Conservation (phyloP, 176 grass and related monocot genomes). For the Musa troglodytarum region DNA sequence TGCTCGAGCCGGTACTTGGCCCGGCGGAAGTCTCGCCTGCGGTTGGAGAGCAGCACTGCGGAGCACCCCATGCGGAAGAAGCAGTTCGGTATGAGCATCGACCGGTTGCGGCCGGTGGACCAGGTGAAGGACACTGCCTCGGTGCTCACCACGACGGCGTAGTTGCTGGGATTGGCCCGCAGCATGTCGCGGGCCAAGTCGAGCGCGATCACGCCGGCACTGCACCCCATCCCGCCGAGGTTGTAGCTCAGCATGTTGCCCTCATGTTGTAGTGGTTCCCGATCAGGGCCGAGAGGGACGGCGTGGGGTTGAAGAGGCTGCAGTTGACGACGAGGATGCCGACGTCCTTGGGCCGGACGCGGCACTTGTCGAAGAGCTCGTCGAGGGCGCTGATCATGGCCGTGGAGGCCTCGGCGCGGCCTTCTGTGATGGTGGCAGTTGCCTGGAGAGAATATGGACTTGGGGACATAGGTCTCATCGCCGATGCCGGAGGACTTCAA, state of each 20-base stretch:
- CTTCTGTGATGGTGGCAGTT: constrained; percentile 98
- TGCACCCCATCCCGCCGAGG: constrained; percentile 97
- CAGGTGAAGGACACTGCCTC: constrained; percentile 90
- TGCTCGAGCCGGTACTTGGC: constrained; percentile 94
- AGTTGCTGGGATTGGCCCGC: constrained; percentile 61
- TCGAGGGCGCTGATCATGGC: constrained; percentile 86
- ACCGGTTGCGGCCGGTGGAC: constrained; percentile 70
- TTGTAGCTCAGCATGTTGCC: constrained; percentile 98
- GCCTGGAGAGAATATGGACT: constrained; percentile 58
- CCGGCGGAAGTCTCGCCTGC: constrained; percentile 72
- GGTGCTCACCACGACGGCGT: constrained; percentile 82
- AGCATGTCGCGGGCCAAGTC: constrained; percentile 94
- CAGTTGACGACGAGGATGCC: constrained; percentile 93
- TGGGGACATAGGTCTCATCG: constrained; percentile 86
- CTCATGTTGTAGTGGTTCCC: constrained; percentile 99
- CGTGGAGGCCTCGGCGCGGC: constrained; percentile 63
- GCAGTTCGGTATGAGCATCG: constrained; percentile 93
- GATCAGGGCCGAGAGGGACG: constrained; percentile 93
- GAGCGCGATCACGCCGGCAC: constrained; percentile 71
- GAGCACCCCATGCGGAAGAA: constrained; percentile 83
- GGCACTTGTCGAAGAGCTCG: constrained; percentile 98
- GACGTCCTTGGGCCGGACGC: constrained; percentile 83
- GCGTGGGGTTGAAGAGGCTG: constrained; percentile 97
- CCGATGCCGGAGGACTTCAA: constrained; percentile 79
- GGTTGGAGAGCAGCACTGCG: constrained; percentile 73